Conservation (phyloP, 345 rosid genomes). For the Streptanthus diversifolius region DNA sequence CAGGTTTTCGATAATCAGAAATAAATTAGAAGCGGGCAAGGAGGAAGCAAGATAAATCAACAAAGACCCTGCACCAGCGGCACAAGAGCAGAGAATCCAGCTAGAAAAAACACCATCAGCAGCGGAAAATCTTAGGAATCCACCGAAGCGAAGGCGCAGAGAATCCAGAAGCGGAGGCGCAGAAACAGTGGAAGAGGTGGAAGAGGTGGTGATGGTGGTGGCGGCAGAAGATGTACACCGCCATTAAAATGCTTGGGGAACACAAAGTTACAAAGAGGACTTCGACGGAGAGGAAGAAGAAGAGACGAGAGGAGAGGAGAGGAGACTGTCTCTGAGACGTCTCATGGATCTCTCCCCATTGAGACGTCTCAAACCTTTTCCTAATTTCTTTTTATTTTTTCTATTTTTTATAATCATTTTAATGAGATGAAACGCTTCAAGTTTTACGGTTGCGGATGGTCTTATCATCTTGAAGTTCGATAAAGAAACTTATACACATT, state of each 20-base stretch:
- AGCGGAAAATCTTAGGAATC: constrained; percentile 32
- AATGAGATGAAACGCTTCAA: too few species aligned
- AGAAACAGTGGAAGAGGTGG: constrained; percentile 20
- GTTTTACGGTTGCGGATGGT: too few species aligned
- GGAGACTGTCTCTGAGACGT: too few species aligned
- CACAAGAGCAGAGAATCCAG: constrained; percentile 83
- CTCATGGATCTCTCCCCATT: too few species aligned
- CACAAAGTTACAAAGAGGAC: too few species aligned
- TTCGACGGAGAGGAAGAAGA: too few species aligned
- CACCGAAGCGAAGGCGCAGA: neutral
- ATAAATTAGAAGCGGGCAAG: neutral
- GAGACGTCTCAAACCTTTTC: too few species aligned
- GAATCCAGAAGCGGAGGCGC: constrained; percentile 22
- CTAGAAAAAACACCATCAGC: constrained; percentile 39
- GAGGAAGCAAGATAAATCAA: constrained; percentile 51
- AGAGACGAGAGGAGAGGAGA: too few species aligned
- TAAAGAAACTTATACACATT: neutral
- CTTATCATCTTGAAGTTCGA: neutral
- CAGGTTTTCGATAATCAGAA: neutral
- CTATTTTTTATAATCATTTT: too few species aligned
- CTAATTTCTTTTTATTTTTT: too few species aligned
- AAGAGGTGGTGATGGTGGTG: neutral
- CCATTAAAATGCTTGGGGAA: too few species aligned
- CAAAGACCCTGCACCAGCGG: constrained; percentile 96
- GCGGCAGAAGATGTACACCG: constrained; percentile 29